Percentiles rank a stretch among this genome's conserved stretches.
Conservation (phyloP, 176 grass and related monocot genomes). For the Lolium multiflorum region DNA sequence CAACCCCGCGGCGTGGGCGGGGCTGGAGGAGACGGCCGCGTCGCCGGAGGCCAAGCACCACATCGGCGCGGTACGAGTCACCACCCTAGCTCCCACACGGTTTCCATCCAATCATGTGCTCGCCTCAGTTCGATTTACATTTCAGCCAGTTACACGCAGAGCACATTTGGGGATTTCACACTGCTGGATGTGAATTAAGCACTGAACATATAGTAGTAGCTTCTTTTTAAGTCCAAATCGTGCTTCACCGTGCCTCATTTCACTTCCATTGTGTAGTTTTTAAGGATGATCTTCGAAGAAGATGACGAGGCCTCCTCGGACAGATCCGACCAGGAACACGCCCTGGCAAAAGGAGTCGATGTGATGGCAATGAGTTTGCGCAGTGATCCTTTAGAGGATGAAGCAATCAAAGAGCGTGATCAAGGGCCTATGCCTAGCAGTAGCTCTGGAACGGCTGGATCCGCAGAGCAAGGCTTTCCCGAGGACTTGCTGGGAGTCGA, state of each 20-base stretch:
- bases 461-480: conserved; percentile 5
- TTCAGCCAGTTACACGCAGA: not conserved
- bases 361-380: conserved; percentile 81
- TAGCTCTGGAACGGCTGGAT: conserved; percentile 6
- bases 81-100: not conserved
- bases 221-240: too few species aligned
- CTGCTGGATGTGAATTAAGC: not conserved
- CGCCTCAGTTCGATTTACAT: not conserved
- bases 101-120: not conserved
- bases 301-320: conserved; percentile 58
- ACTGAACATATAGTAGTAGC: not conserved
- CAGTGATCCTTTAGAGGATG: not conserved
- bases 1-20: conserved; percentile 75
- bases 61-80: conserved; percentile 70
- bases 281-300: conserved; percentile 85
- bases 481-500: conserved; percentile 50
- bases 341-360: conserved; percentile 73
- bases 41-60: conserved; percentile 84
- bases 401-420: conserved; percentile 17
- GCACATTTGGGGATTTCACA: not conserved
- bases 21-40: conserved; percentile 92
- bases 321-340: conserved; percentile 63
- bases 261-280: conserved; percentile 47
- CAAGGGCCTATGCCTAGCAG: not conserved
- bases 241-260: not conserved